Evolutionary conservation across 129 eudicot genomes (phyloP), one percentile per base, ranked within the genome.

Genomic region (Heracleum sosnowskyi): DNA sequence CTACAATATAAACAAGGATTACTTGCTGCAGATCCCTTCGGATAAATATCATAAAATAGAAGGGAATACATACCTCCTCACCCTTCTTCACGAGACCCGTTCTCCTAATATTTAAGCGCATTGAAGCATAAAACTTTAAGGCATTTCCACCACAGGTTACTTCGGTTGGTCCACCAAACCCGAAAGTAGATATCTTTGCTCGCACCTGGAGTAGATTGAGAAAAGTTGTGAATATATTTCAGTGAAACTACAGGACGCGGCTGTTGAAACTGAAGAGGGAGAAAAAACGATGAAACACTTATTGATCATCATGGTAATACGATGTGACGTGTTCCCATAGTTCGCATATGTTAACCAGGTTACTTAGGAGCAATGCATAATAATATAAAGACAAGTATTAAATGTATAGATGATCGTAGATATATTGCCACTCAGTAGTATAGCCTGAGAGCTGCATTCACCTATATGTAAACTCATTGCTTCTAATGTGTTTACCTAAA

Each of bases 101-200:
- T 80, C 96, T 88, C 79, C 82, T 87, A 35, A 95, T 83, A 79
- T 95, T 88, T 62, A 95, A 82, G 69, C 98, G 98, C 80, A 95
- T 76, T 20, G 98, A 95, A 79, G 98, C 96, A 80, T 95, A 95
- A 73, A 91, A 95, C 85, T 95, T 95, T 89, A 95, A 82, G 76
- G 98, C 98, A 73, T 95, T 95, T 57, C 98, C 98, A 79, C 98
- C 98, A 81, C 98, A 95, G n/a, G 98, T 95, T 74, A 91, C 97
- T 87, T 95, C 98, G 77, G 88, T 71, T 46, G 97, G 92, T n/a
- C 97, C 98, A 74, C 96, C 96, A 80, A 90, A 95, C 79, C 95
- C 97, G 82, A 90, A 88, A 78, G 96, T 88, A 66, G 92, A 86
- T 36, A 95, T 71, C 81, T 95, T 95, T 83, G 97, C 81, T 78